phyloP scores from a whole-genome alignment of 2,329 filamentous ascomycete genomes.

The Pestalotiopsis sp. region DNA sequence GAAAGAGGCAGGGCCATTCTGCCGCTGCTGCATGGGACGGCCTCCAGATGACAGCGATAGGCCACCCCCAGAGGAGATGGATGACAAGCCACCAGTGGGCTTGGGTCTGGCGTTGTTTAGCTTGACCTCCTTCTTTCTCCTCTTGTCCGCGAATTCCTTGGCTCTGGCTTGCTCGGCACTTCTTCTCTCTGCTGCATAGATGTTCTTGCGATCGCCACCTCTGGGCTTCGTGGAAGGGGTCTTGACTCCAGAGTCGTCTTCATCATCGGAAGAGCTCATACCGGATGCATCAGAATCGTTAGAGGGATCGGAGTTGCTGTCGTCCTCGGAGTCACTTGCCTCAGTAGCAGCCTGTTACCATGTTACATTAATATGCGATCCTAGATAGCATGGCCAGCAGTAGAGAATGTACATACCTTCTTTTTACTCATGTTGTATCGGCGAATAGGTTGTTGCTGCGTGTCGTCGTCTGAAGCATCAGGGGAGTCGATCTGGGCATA shows the following conservation, averaged over 20 bases:
- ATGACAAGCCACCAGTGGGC: slow-evolving; percentile 43
- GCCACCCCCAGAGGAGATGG: slow-evolving; percentile 56
- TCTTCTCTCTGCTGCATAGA: slow-evolving; percentile 43
- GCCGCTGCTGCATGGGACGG: slow-evolving; percentile 9
- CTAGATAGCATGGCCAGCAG: not conserved
- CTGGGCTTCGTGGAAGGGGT: slow-evolving; percentile 19
- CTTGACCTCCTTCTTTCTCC: slow-evolving; percentile 69
- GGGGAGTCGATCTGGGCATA: slow-evolving; percentile 46
- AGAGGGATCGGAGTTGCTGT: slow-evolving; percentile 40
- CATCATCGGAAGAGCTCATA: slow-evolving; percentile 16
- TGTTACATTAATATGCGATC: slow-evolving; percentile 38
- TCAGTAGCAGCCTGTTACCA: slow-evolving; percentile 33
- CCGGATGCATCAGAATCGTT: slow-evolving; percentile 29
- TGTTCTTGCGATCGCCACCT: slow-evolving; percentile 42
- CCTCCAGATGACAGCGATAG: slow-evolving; percentile 29
- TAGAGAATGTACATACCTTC: slow-evolving; percentile 22
- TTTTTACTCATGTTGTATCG: slow-evolving; percentile 37
- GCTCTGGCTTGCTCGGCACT: slow-evolving; percentile 50
- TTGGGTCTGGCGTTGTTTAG: slow-evolving; percentile 51
- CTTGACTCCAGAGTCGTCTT: slow-evolving; percentile 8
- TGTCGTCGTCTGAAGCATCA: slow-evolving; percentile 25
- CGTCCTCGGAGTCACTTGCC: slow-evolving; percentile 33
- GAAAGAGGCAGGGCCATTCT: slow-evolving; percentile 5
- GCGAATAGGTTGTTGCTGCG: slow-evolving; percentile 26
- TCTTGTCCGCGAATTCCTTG: slow-evolving; percentile 57